phyloP scores from a whole-genome alignment of 2,329 filamentous ascomycete genomes.

The Fusarium pseudonygamai region DNA sequence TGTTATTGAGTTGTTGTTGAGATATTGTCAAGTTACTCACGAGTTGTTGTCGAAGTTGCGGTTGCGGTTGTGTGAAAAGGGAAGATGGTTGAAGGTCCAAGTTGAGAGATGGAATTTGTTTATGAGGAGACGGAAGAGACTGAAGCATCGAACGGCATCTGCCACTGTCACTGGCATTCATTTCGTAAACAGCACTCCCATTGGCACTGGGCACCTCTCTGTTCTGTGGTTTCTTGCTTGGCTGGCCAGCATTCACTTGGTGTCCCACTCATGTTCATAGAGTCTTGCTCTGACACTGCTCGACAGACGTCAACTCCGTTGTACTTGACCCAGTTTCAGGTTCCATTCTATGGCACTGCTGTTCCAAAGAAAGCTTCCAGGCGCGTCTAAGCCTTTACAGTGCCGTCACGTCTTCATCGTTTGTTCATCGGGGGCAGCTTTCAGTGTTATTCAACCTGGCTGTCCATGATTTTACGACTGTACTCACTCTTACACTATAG shows the following conservation, averaged over 20 bases:
- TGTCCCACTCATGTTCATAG: not conserved
- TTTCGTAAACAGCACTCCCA: fast-evolving
- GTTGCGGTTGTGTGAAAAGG: not conserved
- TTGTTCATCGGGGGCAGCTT: not conserved
- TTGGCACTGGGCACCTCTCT: not conserved
- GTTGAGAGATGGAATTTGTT: not conserved
- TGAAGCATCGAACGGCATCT: not conserved
- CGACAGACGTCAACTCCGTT: not conserved
- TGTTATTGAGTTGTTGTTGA: not conserved
- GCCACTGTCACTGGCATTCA: not conserved
- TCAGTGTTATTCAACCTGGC: not conserved
- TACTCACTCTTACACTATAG: fast-evolving
- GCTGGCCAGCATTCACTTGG: not conserved
- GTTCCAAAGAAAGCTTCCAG: not conserved
- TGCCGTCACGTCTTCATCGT: not conserved
- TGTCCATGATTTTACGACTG: fast-evolving
- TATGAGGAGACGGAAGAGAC: not conserved
- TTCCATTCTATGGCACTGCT: fast-evolving
- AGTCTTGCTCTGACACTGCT: not conserved
- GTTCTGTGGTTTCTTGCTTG: not conserved
- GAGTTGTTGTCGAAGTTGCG: not conserved
- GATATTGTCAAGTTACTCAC: not conserved
- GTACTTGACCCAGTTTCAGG: not conserved
- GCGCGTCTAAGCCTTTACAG: too few relatives aligned
- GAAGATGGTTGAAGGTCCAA: not conserved